These are phyloP conservation scores for Cladosporium oxysporum DNA, from an alignment of 2,329 filamentous ascomycete genomes.

Conservation along the genomic window DNA sequence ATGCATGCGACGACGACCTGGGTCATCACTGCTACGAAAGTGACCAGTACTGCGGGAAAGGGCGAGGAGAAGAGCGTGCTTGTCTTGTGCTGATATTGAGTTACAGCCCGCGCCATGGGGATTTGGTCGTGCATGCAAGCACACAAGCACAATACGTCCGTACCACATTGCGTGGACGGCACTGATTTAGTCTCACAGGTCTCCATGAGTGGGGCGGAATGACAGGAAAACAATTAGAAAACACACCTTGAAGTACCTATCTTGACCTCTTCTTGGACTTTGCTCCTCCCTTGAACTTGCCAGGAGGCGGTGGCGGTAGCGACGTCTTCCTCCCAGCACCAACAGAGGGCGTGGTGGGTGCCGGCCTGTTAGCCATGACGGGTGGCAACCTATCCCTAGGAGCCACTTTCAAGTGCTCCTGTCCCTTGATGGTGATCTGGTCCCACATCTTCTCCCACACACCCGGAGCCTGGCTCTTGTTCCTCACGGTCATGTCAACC, in stretches of 20 bases:
- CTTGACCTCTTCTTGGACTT: slow-evolving; percentile 11
- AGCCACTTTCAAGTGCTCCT: slow-evolving; percentile 5
- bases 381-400: neutral
- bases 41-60: neutral
- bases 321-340: neutral
- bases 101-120: neutral
- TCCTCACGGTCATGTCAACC: slow-evolving; percentile 25
- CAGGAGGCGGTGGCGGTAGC: slow-evolving; percentile 1
- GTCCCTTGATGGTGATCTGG: slow-evolving; percentile 29
- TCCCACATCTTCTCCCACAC: slow-evolving; percentile 35
- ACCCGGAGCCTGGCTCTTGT: slow-evolving; percentile 28
- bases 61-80: neutral
- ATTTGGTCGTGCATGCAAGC: neutral
- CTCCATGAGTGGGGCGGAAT: neutral
- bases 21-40: neutral
- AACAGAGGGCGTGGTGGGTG: neutral
- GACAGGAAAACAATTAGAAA: neutral
- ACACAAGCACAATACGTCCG: neutral
- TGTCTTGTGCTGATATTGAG: neutral
- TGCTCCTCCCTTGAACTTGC: neutral
- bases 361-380: slow-evolving; percentile 6
- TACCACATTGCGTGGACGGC: neutral
- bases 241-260: slow-evolving; percentile 19
- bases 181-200: neutral
- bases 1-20: neutral